These are phyloP conservation scores for Juglanconis sp. DNA, from an alignment of 2,329 filamentous ascomycete genomes.

Conservation along the genomic window DNA sequence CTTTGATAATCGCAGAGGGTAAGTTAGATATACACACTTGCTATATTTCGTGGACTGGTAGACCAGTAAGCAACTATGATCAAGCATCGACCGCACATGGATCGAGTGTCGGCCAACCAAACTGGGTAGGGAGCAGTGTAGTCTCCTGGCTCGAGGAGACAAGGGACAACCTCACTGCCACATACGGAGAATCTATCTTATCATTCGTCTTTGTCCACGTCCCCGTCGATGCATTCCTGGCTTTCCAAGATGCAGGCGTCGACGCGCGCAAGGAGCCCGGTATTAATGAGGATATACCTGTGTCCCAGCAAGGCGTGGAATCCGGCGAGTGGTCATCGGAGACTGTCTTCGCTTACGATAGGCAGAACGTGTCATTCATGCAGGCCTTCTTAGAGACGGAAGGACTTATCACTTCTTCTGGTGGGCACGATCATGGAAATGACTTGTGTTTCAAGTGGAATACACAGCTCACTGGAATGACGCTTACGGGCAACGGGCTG, in stretches of 20 bases:
- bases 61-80: slow-evolving; percentile 30
- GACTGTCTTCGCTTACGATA: slow-evolving; percentile 39
- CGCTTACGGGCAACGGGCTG: slow-evolving; percentile 35
- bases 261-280: slow-evolving; percentile 39
- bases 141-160: slow-evolving; percentile 43
- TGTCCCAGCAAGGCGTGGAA: slow-evolving; percentile 45
- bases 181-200: slow-evolving; percentile 34
- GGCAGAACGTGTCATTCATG: slow-evolving; percentile 62
- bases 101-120: slow-evolving; percentile 21
- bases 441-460: slow-evolving; percentile 56
- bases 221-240: slow-evolving; percentile 31
- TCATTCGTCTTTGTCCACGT: slow-evolving; percentile 50
- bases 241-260: slow-evolving; percentile 30
- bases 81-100: slow-evolving; percentile 23
- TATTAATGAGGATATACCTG: slow-evolving; percentile 41
- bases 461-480: slow-evolving; percentile 24
- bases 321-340: slow-evolving; percentile 33
- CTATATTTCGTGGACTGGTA: not conserved
- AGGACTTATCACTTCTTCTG: slow-evolving; percentile 57
- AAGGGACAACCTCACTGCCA: slow-evolving; percentile 26
- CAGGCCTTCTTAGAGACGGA: slow-evolving; percentile 51
- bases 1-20: slow-evolving; percentile 53
- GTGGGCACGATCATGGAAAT: slow-evolving; percentile 64
- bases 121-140: slow-evolving; percentile 44
- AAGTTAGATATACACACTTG: not conserved